Percentiles rank a stretch among this genome's conserved stretches.
Evolutionary conservation across 2,329 filamentous ascomycete genomes (phyloP).

Genomic region (Scedosporium minutisporum): DNA sequence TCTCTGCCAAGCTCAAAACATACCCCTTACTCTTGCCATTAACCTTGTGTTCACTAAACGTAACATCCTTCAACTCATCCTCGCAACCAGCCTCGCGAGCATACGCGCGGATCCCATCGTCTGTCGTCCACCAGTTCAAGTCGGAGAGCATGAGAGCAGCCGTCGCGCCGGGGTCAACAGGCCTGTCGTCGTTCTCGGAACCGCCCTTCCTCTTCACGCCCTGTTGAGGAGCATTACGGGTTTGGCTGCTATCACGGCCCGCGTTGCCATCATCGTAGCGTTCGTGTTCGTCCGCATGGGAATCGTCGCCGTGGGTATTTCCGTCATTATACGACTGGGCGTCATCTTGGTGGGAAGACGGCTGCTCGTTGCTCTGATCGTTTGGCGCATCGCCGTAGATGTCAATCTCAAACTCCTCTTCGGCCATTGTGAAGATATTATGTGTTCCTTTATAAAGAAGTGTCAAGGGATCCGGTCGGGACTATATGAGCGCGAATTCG

Average conservation of each 20-base stretch:
- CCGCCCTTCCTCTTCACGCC: slow-evolving; percentile 53
- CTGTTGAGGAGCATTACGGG: slow-evolving; percentile 32
- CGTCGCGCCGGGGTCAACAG: slow-evolving; percentile 50
- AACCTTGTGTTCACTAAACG: slow-evolving; percentile 97
- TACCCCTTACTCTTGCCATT: slow-evolving; percentile 99
- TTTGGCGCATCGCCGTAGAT: slow-evolving; percentile 52
- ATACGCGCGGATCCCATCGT: slow-evolving; percentile 90
- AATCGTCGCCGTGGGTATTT: slow-evolving; percentile 17
- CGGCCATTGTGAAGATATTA: slow-evolving; percentile 43
- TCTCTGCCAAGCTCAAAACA: slow-evolving; percentile 18
- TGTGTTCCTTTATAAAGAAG: not conserved
- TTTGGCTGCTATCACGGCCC: slow-evolving; percentile 26
- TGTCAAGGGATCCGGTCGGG: no score
- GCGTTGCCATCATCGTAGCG: slow-evolving; percentile 21
- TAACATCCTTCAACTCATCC: slow-evolving; percentile 79
- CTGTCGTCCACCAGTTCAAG: slow-evolving; percentile 92
- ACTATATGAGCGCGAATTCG: no score
- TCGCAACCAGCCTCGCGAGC: slow-evolving; percentile 70
- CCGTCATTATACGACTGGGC: slow-evolving; percentile 10
- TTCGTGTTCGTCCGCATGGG: slow-evolving; percentile 29
- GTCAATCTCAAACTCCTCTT: slow-evolving; percentile 64
- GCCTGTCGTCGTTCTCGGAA: slow-evolving; percentile 39
- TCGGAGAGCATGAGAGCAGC: slow-evolving; percentile 79
- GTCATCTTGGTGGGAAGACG: slow-evolving; percentile 24
- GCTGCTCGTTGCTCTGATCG: slow-evolving; percentile 31